Evolutionary conservation across 2,329 filamentous ascomycete species (phyloP).

Genomic region (Podosphaera fusca): DNA sequence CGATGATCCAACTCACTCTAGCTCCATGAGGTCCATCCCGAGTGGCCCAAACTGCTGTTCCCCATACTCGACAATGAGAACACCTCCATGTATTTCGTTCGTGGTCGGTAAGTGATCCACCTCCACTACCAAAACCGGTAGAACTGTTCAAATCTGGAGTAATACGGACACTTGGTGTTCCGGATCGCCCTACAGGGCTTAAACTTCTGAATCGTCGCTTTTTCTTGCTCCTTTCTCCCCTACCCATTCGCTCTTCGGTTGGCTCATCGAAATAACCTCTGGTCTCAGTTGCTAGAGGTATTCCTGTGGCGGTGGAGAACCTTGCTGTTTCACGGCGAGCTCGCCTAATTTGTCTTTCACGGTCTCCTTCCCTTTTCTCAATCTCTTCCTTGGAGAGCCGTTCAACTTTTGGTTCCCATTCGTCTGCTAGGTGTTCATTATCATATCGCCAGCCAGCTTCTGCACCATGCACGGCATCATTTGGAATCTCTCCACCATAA

Average conservation of each 20-base stretch:
- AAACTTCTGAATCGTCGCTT: constrained; percentile 79
- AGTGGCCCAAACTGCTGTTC: constrained; percentile 81
- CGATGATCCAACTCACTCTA: constrained; percentile 35
- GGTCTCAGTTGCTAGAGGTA: constrained; percentile 34
- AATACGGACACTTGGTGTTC: constrained; percentile 46
- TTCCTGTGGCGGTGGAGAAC: constrained; percentile 68
- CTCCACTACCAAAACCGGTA: constrained; percentile 31
- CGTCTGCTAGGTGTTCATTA: constrained; percentile 63
- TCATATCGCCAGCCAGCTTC: constrained; percentile 93
- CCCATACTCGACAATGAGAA: constrained; percentile 68
- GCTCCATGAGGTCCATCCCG: constrained; percentile 71
- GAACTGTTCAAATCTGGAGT: constrained; percentile 63
- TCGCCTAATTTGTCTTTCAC: constrained; percentile 72
- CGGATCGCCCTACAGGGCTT: constrained; percentile 49
- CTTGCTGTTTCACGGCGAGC: constrained; percentile 75
- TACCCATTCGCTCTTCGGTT: constrained; percentile 60
- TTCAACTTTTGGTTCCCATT: constrained; percentile 69
- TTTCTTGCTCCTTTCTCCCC: constrained; percentile 84
- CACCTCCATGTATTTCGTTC: constrained; percentile 77
- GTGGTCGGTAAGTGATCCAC: constrained; percentile 42
- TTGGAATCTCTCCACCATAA: constrained; percentile 54
- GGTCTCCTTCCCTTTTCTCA: constrained; percentile 84
- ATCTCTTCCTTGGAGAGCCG: constrained; percentile 76
- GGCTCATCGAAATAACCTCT: constrained; percentile 27
- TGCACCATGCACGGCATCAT: constrained; percentile 60